Conservation (phyloP, 306 rosid species). For the Vigna nakashimae region DNA sequence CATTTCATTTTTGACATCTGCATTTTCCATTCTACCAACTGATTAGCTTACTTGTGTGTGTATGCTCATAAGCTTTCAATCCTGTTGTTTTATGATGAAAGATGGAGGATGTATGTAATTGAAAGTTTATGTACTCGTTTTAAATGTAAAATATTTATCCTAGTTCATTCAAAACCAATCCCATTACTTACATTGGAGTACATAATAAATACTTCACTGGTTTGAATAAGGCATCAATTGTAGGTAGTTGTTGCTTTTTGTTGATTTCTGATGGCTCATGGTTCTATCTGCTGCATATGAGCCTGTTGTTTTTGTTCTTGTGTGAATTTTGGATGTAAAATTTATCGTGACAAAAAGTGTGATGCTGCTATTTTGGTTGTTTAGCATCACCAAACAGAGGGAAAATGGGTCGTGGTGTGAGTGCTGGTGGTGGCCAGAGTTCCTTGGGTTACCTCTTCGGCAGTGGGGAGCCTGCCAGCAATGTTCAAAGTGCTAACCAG, state of each 20-base stretch:
- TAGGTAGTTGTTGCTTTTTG: slow-evolving; percentile 10
- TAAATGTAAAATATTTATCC: slow-evolving; percentile 4
- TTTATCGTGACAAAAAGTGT: slow-evolving; percentile 27
- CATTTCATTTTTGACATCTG: neutral
- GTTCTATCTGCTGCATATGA: slow-evolving; percentile 12
- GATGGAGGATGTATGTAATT: neutral
- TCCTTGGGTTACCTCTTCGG: slow-evolving; percentile 90
- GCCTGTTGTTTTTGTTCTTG: slow-evolving; percentile 9
- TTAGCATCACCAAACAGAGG: slow-evolving; percentile 21
- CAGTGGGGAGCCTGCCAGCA: slow-evolving; percentile 56
- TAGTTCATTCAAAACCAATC: neutral
- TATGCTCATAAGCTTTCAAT: slow-evolving; percentile 12
- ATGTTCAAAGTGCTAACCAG: slow-evolving; percentile 40
- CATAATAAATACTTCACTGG: neutral
- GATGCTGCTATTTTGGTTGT: slow-evolving; percentile 46
- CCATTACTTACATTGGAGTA: neutral
- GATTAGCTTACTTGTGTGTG: neutral
- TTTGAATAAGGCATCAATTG: neutral
- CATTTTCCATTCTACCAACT: neutral
- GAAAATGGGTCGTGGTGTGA: slow-evolving; percentile 84
- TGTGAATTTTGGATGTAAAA: neutral
- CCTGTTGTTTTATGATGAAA: neutral
- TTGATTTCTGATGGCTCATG: neutral
- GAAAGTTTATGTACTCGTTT: neutral
- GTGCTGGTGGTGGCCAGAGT: slow-evolving; percentile 87